Base-by-base conservation (phyloP, 1,284 basidiomycete species). In the Fomes fomentarius region DNA sequence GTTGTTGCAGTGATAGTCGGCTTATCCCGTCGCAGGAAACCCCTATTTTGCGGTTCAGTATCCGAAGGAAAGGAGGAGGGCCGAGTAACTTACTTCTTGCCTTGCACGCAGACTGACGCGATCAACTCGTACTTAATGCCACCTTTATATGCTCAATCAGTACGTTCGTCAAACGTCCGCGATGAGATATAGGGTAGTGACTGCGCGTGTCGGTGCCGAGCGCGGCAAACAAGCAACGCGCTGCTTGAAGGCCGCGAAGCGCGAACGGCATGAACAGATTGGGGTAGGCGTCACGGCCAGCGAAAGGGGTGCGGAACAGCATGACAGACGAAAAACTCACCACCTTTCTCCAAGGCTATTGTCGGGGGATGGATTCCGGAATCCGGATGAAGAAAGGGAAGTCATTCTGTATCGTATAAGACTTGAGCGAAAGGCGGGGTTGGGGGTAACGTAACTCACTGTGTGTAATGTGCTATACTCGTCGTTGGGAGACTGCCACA, bases 51-150 rank as follows among this genome's bases (percentile, higher is more conserved):
- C 33, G 11, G 21, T 22, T 43, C 15, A 45, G 50, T 30, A 24
- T 12, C 28, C 7, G 42, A 38, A 11, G 30, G 43, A 33, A 31
- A 35, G 25, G 10, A 25, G 37, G 38, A 42, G 30, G 34, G 46
- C 9, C 37, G 6, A 30, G 28, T 12, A 35, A 68, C 81, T 52
- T 65, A 88, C 89, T 79, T 85, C 76, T 94, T 94, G 50, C 88
- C 89, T 60, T 91, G 89, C 41, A 87, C 84, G 65, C 90, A 93
- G 28, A 94, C 78, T 43, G 84, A 89, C 9, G 91, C 93, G 25
- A 93, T 82, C 11, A 96, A 82, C 68, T 95, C 93, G 64, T 96
- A 95, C 60, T 84, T 81, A 59, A 94, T 87, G 11, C 88, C 87
- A 50, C 89, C 89, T 89, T 54, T 19, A 37, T 21, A 35, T 42